These are phyloP conservation scores for Aquanectria penicillioides DNA, from an alignment of 2,329 filamentous ascomycete species.

Conservation along the genomic window DNA sequence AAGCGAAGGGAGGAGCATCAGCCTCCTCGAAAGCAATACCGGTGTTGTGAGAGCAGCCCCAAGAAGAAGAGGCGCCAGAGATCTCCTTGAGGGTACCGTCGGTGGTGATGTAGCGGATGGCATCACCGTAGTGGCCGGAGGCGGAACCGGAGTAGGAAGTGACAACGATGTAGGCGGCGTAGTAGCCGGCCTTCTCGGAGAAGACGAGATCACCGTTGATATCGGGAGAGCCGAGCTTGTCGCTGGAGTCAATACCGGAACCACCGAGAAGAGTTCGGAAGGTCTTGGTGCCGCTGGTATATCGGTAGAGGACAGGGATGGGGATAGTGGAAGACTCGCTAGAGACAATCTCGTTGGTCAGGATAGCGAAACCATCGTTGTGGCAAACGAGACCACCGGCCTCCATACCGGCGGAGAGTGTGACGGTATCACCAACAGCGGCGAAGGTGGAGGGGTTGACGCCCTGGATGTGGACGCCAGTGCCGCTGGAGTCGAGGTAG, in stretches of 20 bases:
- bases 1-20: slow-evolving; percentile 66
- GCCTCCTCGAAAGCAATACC: slow-evolving; percentile 71
- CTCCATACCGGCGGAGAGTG: slow-evolving; percentile 65
- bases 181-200: slow-evolving; percentile 63
- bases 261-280: slow-evolving; percentile 70
- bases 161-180: slow-evolving; percentile 71
- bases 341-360: slow-evolving; percentile 66
- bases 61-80: slow-evolving; percentile 62
- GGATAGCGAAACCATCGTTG: slow-evolving; percentile 71
- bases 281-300: slow-evolving; percentile 62
- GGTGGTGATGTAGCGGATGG: slow-evolving; percentile 56
- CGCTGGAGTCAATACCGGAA: slow-evolving; percentile 58
- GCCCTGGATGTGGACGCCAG: slow-evolving; percentile 66
- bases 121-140: slow-evolving; percentile 67
- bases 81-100: slow-evolving; percentile 62
- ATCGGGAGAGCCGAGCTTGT: slow-evolving; percentile 64
- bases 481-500: slow-evolving; percentile 66
- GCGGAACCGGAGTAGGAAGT: slow-evolving; percentile 65
- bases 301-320: slow-evolving; percentile 68
- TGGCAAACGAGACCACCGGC: slow-evolving; percentile 70
- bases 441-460: slow-evolving; percentile 64
- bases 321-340: slow-evolving; percentile 61
- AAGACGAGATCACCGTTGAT: slow-evolving; percentile 72
- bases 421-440: slow-evolving; percentile 61
- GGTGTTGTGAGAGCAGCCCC: slow-evolving; percentile 73